Base-by-base conservation (phyloP, 352 stramenopile species). In the Pythium angustatum region DNA sequence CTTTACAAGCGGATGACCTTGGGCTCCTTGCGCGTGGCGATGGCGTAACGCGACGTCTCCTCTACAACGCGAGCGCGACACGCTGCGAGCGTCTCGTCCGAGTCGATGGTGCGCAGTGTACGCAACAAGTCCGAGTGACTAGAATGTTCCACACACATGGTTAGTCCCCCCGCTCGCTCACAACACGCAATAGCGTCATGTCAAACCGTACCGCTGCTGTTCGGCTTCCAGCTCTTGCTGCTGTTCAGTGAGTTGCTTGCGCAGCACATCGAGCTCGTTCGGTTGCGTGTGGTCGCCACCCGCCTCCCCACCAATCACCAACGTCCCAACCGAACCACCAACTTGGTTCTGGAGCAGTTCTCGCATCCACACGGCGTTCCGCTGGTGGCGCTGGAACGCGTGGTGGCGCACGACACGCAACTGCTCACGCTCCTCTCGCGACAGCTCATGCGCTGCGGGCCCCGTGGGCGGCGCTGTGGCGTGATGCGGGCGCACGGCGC, bases 341-440 rank as follows among this genome's bases (percentile, higher is more conserved):
- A 41, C 5, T 17, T 51, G 2, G 27, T 15, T n/a, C 21, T 60
- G 49, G 31, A 73, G 15, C 4, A 73, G 40, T 63, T 83, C 71
- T 43, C 69, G 68, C 40, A 77, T 78, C 79, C 75, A 89, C 53
- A 73, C 73, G 21, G 79, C 78, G 62, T 88, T 91, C 64, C 86
- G 79, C 66, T 88, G 79, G 47, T 76, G 74, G 22, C 82, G 79
- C 59, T 83, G 74, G 51, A 83, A 88, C 15, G 79, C 82, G 22
- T 76, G 69, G 27, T 87, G 79, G n/a, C 78, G 80, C 38, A 69
- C 62, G 21, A 71, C 59, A 7, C 81, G 78, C 49, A 90, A 62
- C 31, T 84, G 76, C 53, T 83, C 76, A 1, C 71, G 64, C 49
- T 79, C 68, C 19, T 88, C 82, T 10, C 51, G 54, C 26, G 79